Evolutionary conservation across 2,329 filamentous ascomycete species (phyloP).

Genomic region (Proliferodiscus dingleyae): DNA sequence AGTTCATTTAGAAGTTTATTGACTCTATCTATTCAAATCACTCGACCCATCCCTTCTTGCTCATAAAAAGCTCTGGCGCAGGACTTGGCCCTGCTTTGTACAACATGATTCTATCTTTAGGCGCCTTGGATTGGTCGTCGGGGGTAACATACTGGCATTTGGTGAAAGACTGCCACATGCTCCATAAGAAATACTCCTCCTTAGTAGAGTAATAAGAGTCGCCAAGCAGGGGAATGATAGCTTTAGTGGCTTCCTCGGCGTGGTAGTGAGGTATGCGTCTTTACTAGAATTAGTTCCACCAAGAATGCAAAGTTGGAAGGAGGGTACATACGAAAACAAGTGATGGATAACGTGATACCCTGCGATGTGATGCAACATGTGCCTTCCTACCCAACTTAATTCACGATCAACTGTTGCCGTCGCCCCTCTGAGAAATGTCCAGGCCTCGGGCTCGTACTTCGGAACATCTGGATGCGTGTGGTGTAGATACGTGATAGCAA

Average conservation of each 20-base stretch:
- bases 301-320: neutral
- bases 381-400: constrained; percentile 87
- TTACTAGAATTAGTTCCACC: neutral
- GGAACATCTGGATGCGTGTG: constrained; percentile 90
- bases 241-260: constrained; percentile 84
- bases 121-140: neutral
- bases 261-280: constrained; percentile 81
- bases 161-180: constrained; percentile 1
- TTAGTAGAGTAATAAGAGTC: constrained; percentile 20
- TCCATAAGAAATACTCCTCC: neutral
- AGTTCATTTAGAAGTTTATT: too few relatives aligned
- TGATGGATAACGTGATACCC: constrained; percentile 97
- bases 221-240: constrained; percentile 57
- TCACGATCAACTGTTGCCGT: constrained; percentile 93
- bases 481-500: constrained; percentile 75
- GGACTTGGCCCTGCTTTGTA: neutral
- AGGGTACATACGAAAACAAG: constrained; percentile 66
- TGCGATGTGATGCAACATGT: constrained; percentile 87
- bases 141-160: neutral
- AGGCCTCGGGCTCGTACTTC: constrained; percentile 78
- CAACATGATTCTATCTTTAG: neutral
- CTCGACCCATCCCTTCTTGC: neutral
- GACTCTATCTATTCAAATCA: too few relatives aligned
- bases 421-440: constrained; percentile 87
- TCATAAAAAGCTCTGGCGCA: neutral